Base-by-base conservation (phyloP, 139 green algal species). In the Marvania coccoides region DNA sequence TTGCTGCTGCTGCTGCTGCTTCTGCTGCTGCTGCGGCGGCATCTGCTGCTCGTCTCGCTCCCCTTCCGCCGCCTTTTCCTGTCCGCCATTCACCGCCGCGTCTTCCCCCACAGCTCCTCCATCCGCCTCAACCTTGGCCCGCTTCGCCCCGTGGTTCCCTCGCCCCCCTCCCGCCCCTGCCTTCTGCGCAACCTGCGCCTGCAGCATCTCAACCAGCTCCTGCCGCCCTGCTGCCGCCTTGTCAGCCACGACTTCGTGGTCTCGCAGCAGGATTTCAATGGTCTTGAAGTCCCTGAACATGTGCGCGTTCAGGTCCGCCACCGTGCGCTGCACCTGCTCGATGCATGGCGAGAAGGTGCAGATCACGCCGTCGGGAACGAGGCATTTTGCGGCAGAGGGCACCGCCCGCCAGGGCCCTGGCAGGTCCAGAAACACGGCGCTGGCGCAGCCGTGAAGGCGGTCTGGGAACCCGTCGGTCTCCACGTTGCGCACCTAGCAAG, bases 321-420 rank as follows among this genome's bases (percentile, higher is more conserved):
- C 78, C 2, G 89, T 96, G 12, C 71, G 73, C 71, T 98, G 93
- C 58, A 98, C 87, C 79, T 99, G 94, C 76, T 99, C 94, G 13
- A 99, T 97, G 87, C 94, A 99, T 10, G 95, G 94, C 57, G 87
- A 96, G 81, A 99, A 99, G 36, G 85, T 80, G 74, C 90, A 97
- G 63, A 99, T 86, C 23, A 81, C 71, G 28, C 85, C 88, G 30
- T 90, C 78, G 3, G 80, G 76, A 13, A 72, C 66, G 54, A 98
- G 63, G 61, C 82, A 90, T 29, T 7, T 24, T 4, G 81, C 85
- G 3, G 82, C 85, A 15, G 77, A 88, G 6, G 67, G 51, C 23
- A 95, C 73, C 37, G 46, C 90, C 72, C 89, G 85, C 77, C 86
- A 91, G 1, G 94, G 95, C 3, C 77, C 83, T 3, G 94, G 94